phyloP scores from a whole-genome alignment of 441 rosid species.

The Pelargonium australe region DNA sequence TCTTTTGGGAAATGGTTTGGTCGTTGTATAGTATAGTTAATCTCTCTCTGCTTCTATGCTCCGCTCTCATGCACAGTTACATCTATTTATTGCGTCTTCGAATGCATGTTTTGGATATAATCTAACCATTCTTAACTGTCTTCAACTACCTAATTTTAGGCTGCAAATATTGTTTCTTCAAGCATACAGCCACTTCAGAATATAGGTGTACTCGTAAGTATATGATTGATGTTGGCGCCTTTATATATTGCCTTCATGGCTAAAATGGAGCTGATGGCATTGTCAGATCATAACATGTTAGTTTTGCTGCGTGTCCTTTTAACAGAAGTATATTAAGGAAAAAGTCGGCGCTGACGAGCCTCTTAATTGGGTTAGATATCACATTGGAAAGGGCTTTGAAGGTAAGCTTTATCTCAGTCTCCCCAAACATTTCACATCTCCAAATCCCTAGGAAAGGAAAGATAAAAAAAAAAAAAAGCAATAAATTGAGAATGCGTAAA shows the following conservation, averaged over 20 bases:
- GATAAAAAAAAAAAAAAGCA: too few species aligned
- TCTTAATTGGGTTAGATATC: conserved; percentile 42
- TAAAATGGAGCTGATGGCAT: background rate
- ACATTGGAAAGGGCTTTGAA: conserved; percentile 59
- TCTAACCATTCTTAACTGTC: background rate
- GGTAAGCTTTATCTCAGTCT: conserved; percentile 30
- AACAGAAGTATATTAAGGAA: conserved; percentile 49
- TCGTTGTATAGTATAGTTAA: background rate
- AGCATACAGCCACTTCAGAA: conserved; percentile 82
- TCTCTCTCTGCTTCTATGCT: background rate
- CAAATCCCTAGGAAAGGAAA: background rate
- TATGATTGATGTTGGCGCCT: conserved; percentile 7
- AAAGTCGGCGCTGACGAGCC: conserved; percentile 41
- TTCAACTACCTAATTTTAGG: conserved; percentile 31
- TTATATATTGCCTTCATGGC: conserved; percentile 5
- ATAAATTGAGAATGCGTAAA: too few species aligned
- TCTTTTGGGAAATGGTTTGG: too few species aligned
- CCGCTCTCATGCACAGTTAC: background rate
- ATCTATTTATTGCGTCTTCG: background rate
- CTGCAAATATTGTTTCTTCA: conserved; percentile 56
- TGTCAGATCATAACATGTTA: background rate
- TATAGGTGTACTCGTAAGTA: conserved; percentile 42
- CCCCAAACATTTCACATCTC: background rate
- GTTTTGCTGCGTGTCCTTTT: background rate
- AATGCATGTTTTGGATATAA: background rate